Base-by-base conservation (phyloP, 2,329 filamentous ascomycete genomes). In the Bipolaris oryzae region DNA sequence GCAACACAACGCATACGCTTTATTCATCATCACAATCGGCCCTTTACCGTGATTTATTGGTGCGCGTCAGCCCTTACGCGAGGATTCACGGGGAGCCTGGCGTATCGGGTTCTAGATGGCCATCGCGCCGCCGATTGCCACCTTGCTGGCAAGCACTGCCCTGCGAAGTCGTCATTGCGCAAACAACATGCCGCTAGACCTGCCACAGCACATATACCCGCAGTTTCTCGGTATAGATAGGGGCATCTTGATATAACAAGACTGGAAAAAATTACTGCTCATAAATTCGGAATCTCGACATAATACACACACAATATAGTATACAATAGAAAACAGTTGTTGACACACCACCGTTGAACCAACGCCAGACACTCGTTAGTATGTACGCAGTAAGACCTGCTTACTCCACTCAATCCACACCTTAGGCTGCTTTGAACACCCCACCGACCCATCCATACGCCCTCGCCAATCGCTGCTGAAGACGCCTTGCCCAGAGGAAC, bases 401-500 rank as follows among this genome's bases (percentile, higher is more conserved):
- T 41, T 45, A 20, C 16, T 45, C 50, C 31, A 55, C n/a, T 13
- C 23, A 9, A 61, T 48, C 7, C 42, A 31, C 28, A 31, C 28
- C 28, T 31, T 31, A 31, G 28, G 28, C 28, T 31, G 10, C 10
- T 31, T 31, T 31, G 41, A 60, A 54, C 39, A 41, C 53, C 7
- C 48, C 38, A 7, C 35, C 39, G 6, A 10, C 33, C 83, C 82
- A 86, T 0, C 81, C 83, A 72, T 82, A 87, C 0, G 78, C 75
- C 43, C 81, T 73, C 48, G 69, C 76, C 49, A 87, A 59, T 25
- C 84, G 74, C 48, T 83, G 71, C 0, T 83, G 85, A 61, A 79
- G 71, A 2, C 79, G 68, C 50, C 83, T 77, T 0, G 82, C 84
- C 31, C 67, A 70, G 3, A 62, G 57, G 57, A 81, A 83, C 0